Evolutionary conservation across 768 basidiomycete species (phyloP).

Genomic region (Tremella mesenterica): DNA sequence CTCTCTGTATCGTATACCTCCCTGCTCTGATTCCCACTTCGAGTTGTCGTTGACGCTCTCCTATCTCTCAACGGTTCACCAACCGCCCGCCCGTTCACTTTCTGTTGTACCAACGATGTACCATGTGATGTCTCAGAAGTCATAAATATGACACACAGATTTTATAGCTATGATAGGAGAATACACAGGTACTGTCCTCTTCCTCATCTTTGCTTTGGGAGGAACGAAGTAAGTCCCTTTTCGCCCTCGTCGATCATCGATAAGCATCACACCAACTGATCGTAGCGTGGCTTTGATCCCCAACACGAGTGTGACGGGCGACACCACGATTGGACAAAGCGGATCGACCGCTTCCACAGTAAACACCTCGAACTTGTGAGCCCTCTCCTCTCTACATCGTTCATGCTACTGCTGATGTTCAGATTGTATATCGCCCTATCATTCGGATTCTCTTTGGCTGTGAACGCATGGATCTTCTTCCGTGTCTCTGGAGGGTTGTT

Average conservation of each 20-base stretch:
- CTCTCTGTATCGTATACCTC: too few species aligned
- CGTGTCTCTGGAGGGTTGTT: conserved; percentile 44
- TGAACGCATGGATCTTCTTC: conserved; percentile 46
- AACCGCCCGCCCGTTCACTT: too few species aligned
- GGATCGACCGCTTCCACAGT: conserved; percentile 29
- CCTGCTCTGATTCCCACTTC: too few species aligned
- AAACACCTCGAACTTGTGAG: conserved; percentile 37
- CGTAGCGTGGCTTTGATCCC: not conserved
- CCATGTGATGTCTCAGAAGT: not conserved
- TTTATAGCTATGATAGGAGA: conserved; percentile 44
- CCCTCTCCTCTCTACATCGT: not conserved
- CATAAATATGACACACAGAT: conserved; percentile 14
- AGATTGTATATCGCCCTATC: conserved; percentile 41
- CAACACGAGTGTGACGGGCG: conserved; percentile 31
- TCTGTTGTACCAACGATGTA: too few species aligned
- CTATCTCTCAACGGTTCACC: too few species aligned
- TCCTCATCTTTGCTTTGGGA: conserved; percentile 43
- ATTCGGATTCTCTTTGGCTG: conserved; percentile 42
- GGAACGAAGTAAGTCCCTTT: conserved; percentile 36
- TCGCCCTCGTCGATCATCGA: too few species aligned
- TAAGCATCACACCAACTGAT: not conserved
- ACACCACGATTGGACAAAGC: conserved; percentile 33
- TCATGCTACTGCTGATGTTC: not conserved
- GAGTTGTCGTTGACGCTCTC: too few species aligned
- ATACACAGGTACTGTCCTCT: conserved; percentile 41